phyloP scores from a whole-genome alignment of 352 stramenopile genomes.

The Phytophthora sp. region DNA sequence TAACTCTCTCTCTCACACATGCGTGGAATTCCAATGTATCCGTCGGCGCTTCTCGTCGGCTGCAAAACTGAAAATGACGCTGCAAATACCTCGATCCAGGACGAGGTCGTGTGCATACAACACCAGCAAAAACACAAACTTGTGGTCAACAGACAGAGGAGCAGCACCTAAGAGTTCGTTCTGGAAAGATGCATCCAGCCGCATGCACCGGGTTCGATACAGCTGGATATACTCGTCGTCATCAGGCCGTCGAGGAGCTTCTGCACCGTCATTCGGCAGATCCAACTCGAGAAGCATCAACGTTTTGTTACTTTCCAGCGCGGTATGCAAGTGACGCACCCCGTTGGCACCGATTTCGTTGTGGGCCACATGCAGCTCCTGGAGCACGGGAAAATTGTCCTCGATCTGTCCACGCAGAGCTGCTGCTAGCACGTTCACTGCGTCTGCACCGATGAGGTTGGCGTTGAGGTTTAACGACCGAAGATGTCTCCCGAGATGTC shows the following conservation, averaged over 20 bases:
- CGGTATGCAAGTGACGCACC: constrained; percentile 35
- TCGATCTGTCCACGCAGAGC: constrained; percentile 26
- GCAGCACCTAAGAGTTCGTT: constrained; percentile 36
- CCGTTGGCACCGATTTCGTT: constrained; percentile 44
- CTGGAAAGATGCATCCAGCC: constrained; percentile 39
- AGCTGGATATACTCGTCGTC: constrained; percentile 42
- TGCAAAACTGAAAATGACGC: constrained; percentile 35
- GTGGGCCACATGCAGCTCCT: constrained; percentile 34
- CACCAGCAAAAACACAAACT: constrained; percentile 32
- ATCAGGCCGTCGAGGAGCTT: constrained; percentile 18
- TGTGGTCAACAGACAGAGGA: constrained; percentile 20
- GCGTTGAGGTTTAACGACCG: constrained; percentile 39
- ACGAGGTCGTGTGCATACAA: constrained; percentile 25
- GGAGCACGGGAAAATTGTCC: constrained; percentile 20
- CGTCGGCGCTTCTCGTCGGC: constrained; percentile 30
- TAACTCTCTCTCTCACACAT: constrained; percentile 14
- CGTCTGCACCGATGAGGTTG: constrained; percentile 38
- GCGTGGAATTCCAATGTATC: constrained; percentile 35
- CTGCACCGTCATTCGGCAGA: constrained; percentile 29
- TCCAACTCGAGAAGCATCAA: constrained; percentile 39
- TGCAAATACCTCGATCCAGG: constrained; percentile 36
- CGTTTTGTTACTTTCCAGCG: constrained; percentile 39
- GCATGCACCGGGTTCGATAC: constrained; percentile 41
- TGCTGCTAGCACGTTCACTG: constrained; percentile 33
- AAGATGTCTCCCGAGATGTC: constrained; percentile 31